These are phyloP conservation scores for Paramyrothecium roridum DNA, from an alignment of 2,329 filamentous ascomycete species.

Conservation along the genomic window DNA sequence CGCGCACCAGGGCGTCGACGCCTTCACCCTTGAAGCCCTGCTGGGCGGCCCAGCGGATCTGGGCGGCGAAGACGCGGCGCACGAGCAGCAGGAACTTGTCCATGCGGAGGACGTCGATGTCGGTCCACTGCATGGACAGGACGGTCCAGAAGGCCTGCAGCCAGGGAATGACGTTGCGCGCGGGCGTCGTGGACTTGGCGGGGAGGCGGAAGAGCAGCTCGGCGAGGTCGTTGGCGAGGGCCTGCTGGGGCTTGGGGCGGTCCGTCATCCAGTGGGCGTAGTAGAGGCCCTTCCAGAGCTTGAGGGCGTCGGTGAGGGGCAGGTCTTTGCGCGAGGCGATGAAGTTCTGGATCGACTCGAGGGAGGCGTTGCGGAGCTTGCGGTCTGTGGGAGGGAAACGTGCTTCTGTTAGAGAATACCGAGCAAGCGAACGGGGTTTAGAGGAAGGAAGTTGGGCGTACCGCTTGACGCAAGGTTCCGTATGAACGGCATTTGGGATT, in stretches of 20 bases:
- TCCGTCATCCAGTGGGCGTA: constrained; percentile 95
- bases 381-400: constrained; percentile 61
- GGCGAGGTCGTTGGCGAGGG: constrained; percentile 74
- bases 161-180: constrained; percentile 38
- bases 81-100: constrained; percentile 92
- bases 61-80: constrained; percentile 72
- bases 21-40: constrained; percentile 27
- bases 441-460: constrained; percentile 32
- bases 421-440: background rate
- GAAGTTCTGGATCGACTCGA: constrained; percentile 74
- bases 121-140: constrained; percentile 67
- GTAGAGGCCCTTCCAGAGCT: constrained; percentile 94
- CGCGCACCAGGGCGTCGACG: constrained; percentile 21
- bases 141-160: constrained; percentile 70
- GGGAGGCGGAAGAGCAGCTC: constrained; percentile 59
- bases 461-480: constrained; percentile 82
- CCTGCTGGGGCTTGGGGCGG: constrained; percentile 82
- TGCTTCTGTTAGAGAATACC: too few species aligned
- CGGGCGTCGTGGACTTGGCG: constrained; percentile 7
- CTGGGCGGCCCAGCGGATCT: constrained; percentile 48
- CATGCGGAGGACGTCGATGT: constrained; percentile 73
- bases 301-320: constrained; percentile 68
- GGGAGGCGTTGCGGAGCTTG: constrained; percentile 71
- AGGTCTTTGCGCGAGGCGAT: constrained; percentile 63
- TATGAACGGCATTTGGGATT: constrained; percentile 67